Conservation (phyloP, 2,329 filamentous ascomycete genomes). For the Claviceps cyperi region DNA sequence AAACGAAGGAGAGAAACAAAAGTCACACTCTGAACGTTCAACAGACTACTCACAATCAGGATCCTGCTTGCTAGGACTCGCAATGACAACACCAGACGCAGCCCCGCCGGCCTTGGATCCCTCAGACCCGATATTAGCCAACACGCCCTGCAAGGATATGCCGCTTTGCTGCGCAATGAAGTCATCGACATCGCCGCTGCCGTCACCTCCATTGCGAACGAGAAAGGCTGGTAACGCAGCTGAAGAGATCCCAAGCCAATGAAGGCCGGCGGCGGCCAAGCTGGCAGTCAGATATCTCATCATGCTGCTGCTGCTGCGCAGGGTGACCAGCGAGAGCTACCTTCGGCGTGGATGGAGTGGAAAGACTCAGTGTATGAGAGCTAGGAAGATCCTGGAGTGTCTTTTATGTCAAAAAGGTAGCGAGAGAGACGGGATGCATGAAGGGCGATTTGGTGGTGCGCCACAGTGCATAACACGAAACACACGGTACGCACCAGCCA, state of each 20-base stretch:
- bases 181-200: constrained; percentile 7
- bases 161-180: constrained; percentile 10
- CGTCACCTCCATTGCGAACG: constrained; percentile 12
- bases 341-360: too few relatives aligned
- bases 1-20: neutral
- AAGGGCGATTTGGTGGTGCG: too few relatives aligned
- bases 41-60: constrained; percentile 33
- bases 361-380: too few relatives aligned
- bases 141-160: constrained; percentile 10
- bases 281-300: constrained; percentile 1
- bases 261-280: neutral
- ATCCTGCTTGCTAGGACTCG: constrained; percentile 34
- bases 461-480: too few relatives aligned
- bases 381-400: too few relatives aligned
- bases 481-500: too few relatives aligned
- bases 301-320: neutral
- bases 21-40: neutral
- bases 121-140: constrained; percentile 36
- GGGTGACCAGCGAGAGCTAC: too few relatives aligned
- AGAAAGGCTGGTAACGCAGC: neutral
- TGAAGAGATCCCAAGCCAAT: neutral
- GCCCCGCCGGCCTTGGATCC: constrained; percentile 34
- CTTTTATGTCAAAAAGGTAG: too few relatives aligned
- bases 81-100: constrained; percentile 35
- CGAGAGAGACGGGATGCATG: too few relatives aligned